A percentile compares a stretch with the other conserved stretches of the same genome.
phyloP scores from a whole-genome alignment of 192 early-diverging fungal species.

The Linnemannia exigua region DNA sequence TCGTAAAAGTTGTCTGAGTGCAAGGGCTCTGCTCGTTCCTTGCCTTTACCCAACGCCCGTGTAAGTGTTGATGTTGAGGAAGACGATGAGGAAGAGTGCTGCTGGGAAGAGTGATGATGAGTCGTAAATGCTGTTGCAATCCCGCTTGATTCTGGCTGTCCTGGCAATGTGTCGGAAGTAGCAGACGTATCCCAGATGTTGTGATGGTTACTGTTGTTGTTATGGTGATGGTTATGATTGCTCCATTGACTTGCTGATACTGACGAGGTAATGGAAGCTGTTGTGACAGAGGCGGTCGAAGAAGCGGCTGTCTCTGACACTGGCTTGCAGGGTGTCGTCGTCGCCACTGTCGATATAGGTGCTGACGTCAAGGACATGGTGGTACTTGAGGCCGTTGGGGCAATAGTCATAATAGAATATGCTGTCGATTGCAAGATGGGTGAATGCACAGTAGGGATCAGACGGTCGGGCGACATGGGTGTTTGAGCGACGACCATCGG shows the following conservation, averaged over 20 bases:
- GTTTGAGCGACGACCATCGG: slow-evolving; percentile 55
- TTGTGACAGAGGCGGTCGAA: neutral
- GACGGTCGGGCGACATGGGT: slow-evolving; percentile 49
- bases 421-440: slow-evolving; percentile 19
- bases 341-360: neutral
- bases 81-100: slow-evolving; percentile 9
- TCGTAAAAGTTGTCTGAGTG: neutral
- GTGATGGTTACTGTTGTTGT: too few species aligned
- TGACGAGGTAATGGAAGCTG: slow-evolving; percentile 7
- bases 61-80: slow-evolving; percentile 1
- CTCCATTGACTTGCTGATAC: neutral
- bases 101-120: neutral
- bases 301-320: slow-evolving; percentile 1
- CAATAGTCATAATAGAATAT: neutral
- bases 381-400: neutral
- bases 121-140: neutral
- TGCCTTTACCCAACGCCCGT: slow-evolving; percentile 9
- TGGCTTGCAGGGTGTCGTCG: neutral
- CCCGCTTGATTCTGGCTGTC: neutral
- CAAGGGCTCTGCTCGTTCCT: slow-evolving; percentile 18
- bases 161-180: neutral
- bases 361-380: neutral
- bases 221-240: neutral
- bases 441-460: slow-evolving; percentile 33
- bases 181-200: neutral